A percentile compares a stretch with the other conserved stretches of the same genome.
These are phyloP conservation scores for Cutaneotrichosporon mucoides DNA, from an alignment of 1,284 basidiomycete species.

Conservation along the genomic window DNA sequence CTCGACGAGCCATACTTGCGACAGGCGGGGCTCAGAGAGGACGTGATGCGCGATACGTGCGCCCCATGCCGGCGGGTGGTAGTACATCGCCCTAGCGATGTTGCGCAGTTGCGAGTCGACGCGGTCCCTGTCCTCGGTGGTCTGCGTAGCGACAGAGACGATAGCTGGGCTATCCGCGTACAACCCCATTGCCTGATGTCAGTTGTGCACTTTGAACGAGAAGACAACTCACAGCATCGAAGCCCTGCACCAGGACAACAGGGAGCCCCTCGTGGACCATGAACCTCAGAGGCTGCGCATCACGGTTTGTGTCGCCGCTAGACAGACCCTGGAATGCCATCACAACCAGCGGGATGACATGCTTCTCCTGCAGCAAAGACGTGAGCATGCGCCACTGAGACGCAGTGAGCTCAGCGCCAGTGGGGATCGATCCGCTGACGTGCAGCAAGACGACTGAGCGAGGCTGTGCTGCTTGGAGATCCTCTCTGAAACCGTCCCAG, in stretches of 20 bases:
- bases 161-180: conserved; percentile 46
- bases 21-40: conserved; percentile 38
- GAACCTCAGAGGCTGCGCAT: conserved; percentile 45
- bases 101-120: conserved; percentile 43
- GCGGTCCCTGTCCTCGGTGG: conserved; percentile 32
- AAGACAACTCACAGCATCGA: conserved; percentile 32
- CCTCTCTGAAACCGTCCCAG: conserved; percentile 65
- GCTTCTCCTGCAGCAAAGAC: conserved; percentile 37
- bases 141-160: conserved; percentile 40
- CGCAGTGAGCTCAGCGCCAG: conserved; percentile 85
- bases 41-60: conserved; percentile 44
- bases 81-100: conserved; percentile 38
- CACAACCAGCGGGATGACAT: conserved; percentile 43
- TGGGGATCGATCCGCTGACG: conserved; percentile 93
- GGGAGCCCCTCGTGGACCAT: conserved; percentile 48
- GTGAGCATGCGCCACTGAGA: conserved; percentile 80
- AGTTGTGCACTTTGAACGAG: too few species aligned
- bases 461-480: conserved; percentile 58
- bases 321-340: conserved; percentile 47
- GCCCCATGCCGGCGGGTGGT: conserved; percentile 45
- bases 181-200: conserved; percentile 36
- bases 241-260: conserved; percentile 44
- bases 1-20: conserved; percentile 72
- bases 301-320: conserved; percentile 41
- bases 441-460: conserved; percentile 83